phyloP scores from a whole-genome alignment of 2,329 filamentous ascomycete species.

The Phaeosphaeriaceae sp. region DNA sequence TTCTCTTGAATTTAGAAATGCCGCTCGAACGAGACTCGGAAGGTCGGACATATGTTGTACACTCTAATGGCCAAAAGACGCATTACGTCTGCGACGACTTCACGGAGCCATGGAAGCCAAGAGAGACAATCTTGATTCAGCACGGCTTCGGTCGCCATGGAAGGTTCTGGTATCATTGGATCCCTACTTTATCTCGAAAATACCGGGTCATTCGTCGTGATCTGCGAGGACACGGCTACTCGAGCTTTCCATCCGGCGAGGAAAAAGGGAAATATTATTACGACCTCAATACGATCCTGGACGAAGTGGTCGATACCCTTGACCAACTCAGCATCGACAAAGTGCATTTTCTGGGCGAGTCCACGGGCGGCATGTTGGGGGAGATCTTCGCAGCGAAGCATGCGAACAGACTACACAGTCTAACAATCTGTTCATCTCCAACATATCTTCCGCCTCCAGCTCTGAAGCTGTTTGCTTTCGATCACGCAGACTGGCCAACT shows the following conservation, averaged over 20 bases:
- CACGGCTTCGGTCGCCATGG: slow-evolving; percentile 48
- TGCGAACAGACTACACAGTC: slow-evolving; percentile 36
- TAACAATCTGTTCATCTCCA: slow-evolving; percentile 45
- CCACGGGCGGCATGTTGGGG: slow-evolving; percentile 44
- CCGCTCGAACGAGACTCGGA: slow-evolving; percentile 26
- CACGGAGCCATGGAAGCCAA: slow-evolving; percentile 41
- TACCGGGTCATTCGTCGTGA: slow-evolving; percentile 47
- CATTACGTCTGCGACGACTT: slow-evolving; percentile 40
- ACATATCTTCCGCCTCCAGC: slow-evolving; percentile 36
- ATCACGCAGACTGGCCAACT: slow-evolving; percentile 32
- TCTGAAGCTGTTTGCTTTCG: slow-evolving; percentile 42
- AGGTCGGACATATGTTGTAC: slow-evolving; percentile 37
- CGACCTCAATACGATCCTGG: slow-evolving; percentile 34
- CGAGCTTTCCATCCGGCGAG: slow-evolving; percentile 26
- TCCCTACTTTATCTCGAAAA: slow-evolving; percentile 37
- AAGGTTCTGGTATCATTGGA: slow-evolving; percentile 49
- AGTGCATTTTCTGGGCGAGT: slow-evolving; percentile 47
- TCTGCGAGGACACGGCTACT: slow-evolving; percentile 44
- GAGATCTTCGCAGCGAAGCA: slow-evolving; percentile 43
- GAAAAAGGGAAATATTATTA: slow-evolving; percentile 25
- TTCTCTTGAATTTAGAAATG: slow-evolving; percentile 16
- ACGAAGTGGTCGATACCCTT: slow-evolving; percentile 45
- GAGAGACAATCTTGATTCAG: slow-evolving; percentile 47
- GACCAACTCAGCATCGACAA: slow-evolving; percentile 40
- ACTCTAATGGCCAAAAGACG: slow-evolving; percentile 40